Evolutionary conservation across 2,329 filamentous ascomycete genomes (phyloP).

Genomic region (Diaporthe aspalathi): DNA sequence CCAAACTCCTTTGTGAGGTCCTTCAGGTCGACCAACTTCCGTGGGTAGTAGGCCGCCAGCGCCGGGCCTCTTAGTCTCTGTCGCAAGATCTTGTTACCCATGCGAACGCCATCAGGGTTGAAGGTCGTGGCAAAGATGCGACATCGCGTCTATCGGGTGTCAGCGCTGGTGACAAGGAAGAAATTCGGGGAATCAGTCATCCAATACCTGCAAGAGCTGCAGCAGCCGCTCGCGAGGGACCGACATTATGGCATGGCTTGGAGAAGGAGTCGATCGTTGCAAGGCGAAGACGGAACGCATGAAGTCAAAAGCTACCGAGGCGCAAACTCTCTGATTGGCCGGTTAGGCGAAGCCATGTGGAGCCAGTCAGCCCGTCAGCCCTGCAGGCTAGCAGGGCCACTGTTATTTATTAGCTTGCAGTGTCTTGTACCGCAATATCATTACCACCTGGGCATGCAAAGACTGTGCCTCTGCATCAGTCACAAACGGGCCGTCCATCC

Average conservation of each 20-base stretch:
- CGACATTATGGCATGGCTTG: conserved; percentile 63
- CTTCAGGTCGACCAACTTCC: conserved; percentile 75
- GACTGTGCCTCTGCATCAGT: background rate
- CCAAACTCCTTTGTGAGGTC: conserved; percentile 79
- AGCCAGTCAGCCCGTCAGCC: conserved; percentile 38
- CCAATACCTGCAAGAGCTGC: conserved; percentile 87
- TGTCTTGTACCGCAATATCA: background rate
- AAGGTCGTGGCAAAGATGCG: conserved; percentile 90
- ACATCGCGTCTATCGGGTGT: conserved; percentile 78
- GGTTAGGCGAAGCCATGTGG: conserved; percentile 38
- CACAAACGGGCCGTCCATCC: background rate
- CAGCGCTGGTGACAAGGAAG: conserved; percentile 30
- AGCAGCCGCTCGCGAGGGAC: conserved; percentile 71
- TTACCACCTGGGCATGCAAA: too few species aligned
- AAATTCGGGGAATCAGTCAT: background rate
- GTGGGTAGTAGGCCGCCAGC: conserved; percentile 89
- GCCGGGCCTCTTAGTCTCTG: conserved; percentile 87
- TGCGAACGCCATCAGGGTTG: conserved; percentile 84
- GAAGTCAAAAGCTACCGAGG: conserved; percentile 33
- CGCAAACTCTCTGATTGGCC: conserved; percentile 40
- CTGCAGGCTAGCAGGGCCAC: background rate
- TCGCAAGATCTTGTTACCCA: conserved; percentile 92
- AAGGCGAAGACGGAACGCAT: conserved; percentile 26
- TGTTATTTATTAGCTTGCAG: too few species aligned
- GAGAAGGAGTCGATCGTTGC: conserved; percentile 32